phyloP scores from a whole-genome alignment of 495 filamentous ascomycete species.

The Annulohypoxylon moriforme region DNA sequence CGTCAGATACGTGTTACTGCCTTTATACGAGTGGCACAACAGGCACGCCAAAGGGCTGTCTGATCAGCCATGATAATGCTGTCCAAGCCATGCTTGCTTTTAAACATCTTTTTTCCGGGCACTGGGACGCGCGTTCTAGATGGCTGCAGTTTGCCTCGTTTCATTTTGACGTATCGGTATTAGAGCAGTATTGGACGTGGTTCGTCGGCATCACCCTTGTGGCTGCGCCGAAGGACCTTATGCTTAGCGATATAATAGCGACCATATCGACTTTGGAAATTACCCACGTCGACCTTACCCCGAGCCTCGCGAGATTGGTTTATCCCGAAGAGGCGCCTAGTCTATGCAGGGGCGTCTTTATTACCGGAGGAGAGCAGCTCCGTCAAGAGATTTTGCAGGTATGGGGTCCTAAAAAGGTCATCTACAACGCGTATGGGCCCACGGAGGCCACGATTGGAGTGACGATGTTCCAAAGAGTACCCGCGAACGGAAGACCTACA shows the following conservation, averaged over 20 bases:
- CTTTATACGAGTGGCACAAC: constrained; percentile 88
- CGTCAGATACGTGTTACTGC: constrained; percentile 72
- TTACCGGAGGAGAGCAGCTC: constrained; percentile 78
- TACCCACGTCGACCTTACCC: constrained; percentile 87
- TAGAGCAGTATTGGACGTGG: constrained; percentile 93
- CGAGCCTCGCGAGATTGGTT: constrained; percentile 70
- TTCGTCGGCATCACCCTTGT: constrained; percentile 83
- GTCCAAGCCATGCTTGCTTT: constrained; percentile 83
- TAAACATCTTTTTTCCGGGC: constrained; percentile 71
- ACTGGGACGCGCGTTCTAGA: constrained; percentile 74
- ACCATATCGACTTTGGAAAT: constrained; percentile 77
- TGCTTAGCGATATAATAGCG: constrained; percentile 78
- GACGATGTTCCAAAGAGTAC: constrained; percentile 80
- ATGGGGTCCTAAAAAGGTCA: constrained; percentile 71
- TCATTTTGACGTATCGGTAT: constrained; percentile 87
- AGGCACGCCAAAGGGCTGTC: constrained; percentile 80
- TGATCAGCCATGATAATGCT: constrained; percentile 77
- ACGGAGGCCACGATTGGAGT: constrained; percentile 92
- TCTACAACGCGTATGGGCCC: constrained; percentile 86
- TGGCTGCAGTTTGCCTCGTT: constrained; percentile 91
- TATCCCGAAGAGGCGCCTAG: constrained; percentile 75
- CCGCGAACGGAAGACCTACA: constrained; percentile 74
- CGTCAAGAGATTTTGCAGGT: constrained; percentile 77
- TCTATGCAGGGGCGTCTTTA: constrained; percentile 76
- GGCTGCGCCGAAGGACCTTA: constrained; percentile 78